Percentiles rank a stretch among this genome's conserved stretches.
Conservation (phyloP, 371 early-diverging fungal genomes). For the Mycotypha africana region DNA sequence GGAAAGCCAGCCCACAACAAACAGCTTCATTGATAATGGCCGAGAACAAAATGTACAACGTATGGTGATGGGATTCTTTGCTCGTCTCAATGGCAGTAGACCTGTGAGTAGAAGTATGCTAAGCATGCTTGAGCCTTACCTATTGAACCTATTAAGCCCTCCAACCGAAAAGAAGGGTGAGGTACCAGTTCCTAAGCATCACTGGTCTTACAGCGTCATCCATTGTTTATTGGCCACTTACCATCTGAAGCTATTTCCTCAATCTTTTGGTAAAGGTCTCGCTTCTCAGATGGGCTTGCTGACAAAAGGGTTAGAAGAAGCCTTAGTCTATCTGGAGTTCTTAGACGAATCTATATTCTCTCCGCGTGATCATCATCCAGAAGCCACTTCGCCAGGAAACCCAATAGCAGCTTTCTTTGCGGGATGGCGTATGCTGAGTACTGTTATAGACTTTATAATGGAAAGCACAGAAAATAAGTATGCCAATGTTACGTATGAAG, state of each 20-base stretch:
- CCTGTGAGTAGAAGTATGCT: conserved; percentile 20
- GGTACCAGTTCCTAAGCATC: conserved; percentile 20
- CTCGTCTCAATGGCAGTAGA: conserved; percentile 18
- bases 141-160: conserved; percentile 22
- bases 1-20: too few species aligned
- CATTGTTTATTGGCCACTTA: conserved; percentile 34
- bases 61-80: conserved; percentile 26
- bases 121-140: conserved; percentile 38
- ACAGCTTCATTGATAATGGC: conserved; percentile 16
- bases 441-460: conserved; percentile 25
- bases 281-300: conserved; percentile 29
- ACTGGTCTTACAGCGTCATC: conserved; percentile 35
- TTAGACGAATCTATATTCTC: conserved; percentile 14
- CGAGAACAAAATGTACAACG: conserved; percentile 21
- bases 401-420: conserved; percentile 42
- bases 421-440: conserved; percentile 27
- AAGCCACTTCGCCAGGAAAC: conserved; percentile 16
- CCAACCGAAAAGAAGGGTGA: conserved; percentile 8
- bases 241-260: conserved; percentile 34
- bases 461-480: conserved; percentile 23
- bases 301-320: conserved; percentile 30
- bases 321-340: conserved; percentile 25
- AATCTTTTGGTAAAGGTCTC: conserved; percentile 37
- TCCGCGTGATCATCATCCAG: neutral
- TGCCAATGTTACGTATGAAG: conserved; percentile 11